phyloP scores from a whole-genome alignment of 768 basidiomycete genomes.

The Omphalotus guepiniiformis region DNA sequence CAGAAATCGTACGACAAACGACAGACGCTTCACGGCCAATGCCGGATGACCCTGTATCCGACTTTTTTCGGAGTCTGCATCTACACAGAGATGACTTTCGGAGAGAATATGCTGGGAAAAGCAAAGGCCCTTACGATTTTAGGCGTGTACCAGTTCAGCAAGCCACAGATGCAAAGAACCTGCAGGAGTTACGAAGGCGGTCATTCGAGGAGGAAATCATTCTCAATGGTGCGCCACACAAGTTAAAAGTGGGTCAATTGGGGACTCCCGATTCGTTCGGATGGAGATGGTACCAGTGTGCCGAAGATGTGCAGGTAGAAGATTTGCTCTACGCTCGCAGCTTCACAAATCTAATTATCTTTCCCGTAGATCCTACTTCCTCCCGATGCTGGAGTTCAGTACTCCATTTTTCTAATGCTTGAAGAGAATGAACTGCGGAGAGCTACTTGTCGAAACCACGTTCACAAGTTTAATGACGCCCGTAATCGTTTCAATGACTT shows the following conservation, averaged over 20 bases:
- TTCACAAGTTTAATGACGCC: slow-evolving; percentile 3
- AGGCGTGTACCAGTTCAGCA: background rate
- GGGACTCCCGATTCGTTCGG: slow-evolving; percentile 1
- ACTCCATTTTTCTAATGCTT: background rate
- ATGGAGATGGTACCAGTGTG: slow-evolving; percentile 8
- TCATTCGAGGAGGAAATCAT: slow-evolving; percentile 1
- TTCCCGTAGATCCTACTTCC: background rate
- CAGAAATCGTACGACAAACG: background rate
- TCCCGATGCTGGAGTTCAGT: slow-evolving; percentile 4
- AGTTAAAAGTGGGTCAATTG: background rate
- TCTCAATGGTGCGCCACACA: slow-evolving; percentile 1
- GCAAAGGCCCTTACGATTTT: slow-evolving; percentile 2
- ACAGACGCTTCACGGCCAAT: background rate
- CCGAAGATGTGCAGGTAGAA: slow-evolving; percentile 4
- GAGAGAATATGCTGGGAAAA: too few relatives aligned
- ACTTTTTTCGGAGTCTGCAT: background rate
- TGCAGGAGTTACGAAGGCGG: background rate
- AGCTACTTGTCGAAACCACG: slow-evolving; percentile 1
- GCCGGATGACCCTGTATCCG: background rate
- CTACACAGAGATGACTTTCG: too few relatives aligned
- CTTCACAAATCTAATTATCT: background rate
- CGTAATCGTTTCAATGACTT: slow-evolving; percentile 3
- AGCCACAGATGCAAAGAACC: background rate
- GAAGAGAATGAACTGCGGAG: background rate
- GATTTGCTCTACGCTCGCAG: background rate